phyloP scores from a whole-genome alignment of 2,329 filamentous ascomycete species.

The Alternaria brassicae region DNA sequence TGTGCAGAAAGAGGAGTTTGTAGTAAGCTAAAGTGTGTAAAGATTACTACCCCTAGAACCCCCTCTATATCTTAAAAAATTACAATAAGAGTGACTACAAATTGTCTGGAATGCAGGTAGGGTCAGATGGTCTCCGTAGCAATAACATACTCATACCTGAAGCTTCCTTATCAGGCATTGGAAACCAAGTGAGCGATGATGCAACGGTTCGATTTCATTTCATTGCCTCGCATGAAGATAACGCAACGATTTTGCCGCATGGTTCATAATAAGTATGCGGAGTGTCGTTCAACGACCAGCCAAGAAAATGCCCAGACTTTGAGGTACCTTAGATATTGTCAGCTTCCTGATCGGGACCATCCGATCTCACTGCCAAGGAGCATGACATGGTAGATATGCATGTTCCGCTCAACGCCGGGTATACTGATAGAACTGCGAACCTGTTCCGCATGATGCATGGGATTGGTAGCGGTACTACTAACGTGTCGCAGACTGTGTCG shows the following conservation, averaged over 20 bases:
- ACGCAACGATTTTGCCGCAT: not conserved
- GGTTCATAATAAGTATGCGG: constrained; percentile 6
- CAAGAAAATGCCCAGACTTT: constrained; percentile 18
- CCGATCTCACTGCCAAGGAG: constrained; percentile 22
- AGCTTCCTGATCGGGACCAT: constrained; percentile 33
- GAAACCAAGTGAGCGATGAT: constrained; percentile 8
- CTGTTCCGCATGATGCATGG: not conserved
- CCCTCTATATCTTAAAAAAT: too few relatives aligned
- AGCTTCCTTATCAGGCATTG: not conserved
- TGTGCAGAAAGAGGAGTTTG: too few relatives aligned
- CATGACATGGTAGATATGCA: constrained; percentile 22
- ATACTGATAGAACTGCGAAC: not conserved
- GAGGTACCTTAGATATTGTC: constrained; percentile 7
- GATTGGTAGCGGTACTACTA: not conserved
- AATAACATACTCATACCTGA: not conserved
- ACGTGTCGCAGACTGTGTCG: not conserved
- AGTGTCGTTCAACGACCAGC: constrained; percentile 5
- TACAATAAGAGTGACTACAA: too few relatives aligned
- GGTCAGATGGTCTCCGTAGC: too few relatives aligned
- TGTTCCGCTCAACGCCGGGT: constrained; percentile 17
- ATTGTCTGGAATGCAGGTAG: too few relatives aligned
- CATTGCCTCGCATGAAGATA: not conserved
- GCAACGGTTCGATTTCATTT: constrained; percentile 1
- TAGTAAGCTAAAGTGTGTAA: too few relatives aligned
- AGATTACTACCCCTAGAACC: too few relatives aligned